Percentiles rank a stretch among this genome's conserved stretches.
Evolutionary conservation across 2,329 filamentous ascomycete genomes (phyloP).

Genomic region (Trichoderma sp.): DNA sequence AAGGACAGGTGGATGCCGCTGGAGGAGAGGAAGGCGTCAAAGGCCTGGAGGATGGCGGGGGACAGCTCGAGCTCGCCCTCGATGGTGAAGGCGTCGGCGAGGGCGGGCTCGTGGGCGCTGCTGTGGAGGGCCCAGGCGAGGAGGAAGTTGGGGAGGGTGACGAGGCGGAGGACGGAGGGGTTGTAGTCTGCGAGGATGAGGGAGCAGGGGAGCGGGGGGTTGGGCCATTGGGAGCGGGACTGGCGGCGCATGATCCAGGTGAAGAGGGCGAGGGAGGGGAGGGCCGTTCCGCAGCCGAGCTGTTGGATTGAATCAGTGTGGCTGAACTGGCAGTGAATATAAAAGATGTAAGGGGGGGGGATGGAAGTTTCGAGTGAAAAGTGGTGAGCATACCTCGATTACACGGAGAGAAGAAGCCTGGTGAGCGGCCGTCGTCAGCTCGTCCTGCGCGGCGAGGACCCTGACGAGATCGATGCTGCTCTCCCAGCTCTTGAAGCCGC

Average conservation of each 20-base stretch:
- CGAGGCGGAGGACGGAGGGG: constrained; percentile 72
- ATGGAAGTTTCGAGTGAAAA: not conserved
- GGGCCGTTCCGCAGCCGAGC: constrained; percentile 77
- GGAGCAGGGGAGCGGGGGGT: constrained; percentile 47
- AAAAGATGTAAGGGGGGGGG: not conserved
- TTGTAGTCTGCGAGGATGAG: constrained; percentile 81
- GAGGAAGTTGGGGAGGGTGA: constrained; percentile 77
- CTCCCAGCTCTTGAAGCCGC: constrained; percentile 89
- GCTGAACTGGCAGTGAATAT: not conserved
- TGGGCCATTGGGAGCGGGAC: constrained; percentile 23
- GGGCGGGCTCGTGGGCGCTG: constrained; percentile 38
- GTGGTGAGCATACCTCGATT: constrained; percentile 51
- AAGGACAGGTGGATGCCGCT: constrained; percentile 63
- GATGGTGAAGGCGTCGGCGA: constrained; percentile 51
- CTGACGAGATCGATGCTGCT: constrained; percentile 79
- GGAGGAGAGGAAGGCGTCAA: constrained; percentile 55
- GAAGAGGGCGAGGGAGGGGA: constrained; percentile 72
- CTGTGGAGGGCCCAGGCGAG: constrained; percentile 65
- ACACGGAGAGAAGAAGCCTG: constrained; percentile 46
- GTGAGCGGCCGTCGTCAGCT: constrained; percentile 38
- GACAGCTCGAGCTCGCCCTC: constrained; percentile 68
- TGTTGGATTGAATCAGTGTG: no score
- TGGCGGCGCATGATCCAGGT: constrained; percentile 55
- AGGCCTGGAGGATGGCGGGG: constrained; percentile 58
- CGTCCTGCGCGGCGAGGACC: constrained; percentile 55